phyloP scores from a whole-genome alignment of 2,329 filamentous ascomycete species.

The Tolypocladium nubicola region DNA sequence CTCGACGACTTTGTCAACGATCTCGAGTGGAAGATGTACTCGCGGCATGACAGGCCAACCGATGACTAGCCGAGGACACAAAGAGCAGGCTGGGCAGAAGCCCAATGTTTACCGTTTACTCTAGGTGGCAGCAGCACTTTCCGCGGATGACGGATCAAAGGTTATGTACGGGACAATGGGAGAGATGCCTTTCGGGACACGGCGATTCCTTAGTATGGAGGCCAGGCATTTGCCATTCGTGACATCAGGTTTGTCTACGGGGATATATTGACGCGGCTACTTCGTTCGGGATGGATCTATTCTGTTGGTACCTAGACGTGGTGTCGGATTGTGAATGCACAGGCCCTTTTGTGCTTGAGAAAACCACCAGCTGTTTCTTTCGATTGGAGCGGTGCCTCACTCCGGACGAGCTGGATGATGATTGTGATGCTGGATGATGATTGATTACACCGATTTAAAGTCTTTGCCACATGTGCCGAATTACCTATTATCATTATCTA shows the following conservation, averaged over 20 bases:
- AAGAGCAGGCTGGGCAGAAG: not conserved
- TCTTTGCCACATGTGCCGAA: not conserved
- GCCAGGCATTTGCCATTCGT: not conserved
- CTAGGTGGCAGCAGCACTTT: not conserved
- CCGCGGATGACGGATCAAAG: not conserved
- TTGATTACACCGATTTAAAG: not conserved
- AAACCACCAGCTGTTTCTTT: not conserved
- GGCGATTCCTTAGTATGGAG: not conserved
- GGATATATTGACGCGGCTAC: not conserved
- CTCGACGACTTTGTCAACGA: slow-evolving; percentile 46
- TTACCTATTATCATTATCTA: not conserved
- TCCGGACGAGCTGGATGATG: not conserved
- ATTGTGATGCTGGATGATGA: not conserved
- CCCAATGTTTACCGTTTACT: not conserved
- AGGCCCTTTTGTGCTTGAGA: too few species aligned
- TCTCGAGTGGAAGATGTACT: slow-evolving; percentile 52
- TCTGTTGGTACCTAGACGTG: too few species aligned
- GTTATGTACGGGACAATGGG: not conserved
- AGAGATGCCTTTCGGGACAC: not conserved
- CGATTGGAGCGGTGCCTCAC: not conserved
- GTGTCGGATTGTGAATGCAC: too few species aligned
- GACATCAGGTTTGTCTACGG: not conserved
- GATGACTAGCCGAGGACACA: slow-evolving; percentile 12
- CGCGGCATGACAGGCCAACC: slow-evolving; percentile 43
- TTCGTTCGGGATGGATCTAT: not conserved